Evolutionary conservation across 768 basidiomycete species (phyloP), one percentile per base, ranked within the genome.

Genomic region (Psilocybe sp.): DNA sequence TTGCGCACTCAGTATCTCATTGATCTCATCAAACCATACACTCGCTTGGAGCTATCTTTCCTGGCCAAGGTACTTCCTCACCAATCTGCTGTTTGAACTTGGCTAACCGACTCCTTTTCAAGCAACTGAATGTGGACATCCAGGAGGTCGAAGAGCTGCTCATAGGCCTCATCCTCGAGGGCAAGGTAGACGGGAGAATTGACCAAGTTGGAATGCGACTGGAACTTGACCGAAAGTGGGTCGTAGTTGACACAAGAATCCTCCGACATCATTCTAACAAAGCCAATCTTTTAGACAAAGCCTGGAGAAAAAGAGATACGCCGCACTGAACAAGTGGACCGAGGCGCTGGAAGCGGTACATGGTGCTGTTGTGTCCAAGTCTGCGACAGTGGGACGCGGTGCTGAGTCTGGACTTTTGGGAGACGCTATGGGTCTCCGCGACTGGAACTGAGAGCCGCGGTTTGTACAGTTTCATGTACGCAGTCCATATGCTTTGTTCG

Each of bases 1-100:
- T 71, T 99, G 50, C 81, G 97, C 6, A 98, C 97, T 0, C 93
- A 96, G 61, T 99, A 98, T 64, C 81, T 99, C 58, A 93, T 98
- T 58, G 97, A 98, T 63, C 82, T 98, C 52, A 97, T 98, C 75
- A 96, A 95, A 66, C 95, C 97, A 7, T 99, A 99, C 71, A 95
- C 92, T 1, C 80, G 96, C 31, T 78, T 99, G 28, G 96, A 98
- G 66, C 77, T 98, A 37, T 81, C 87, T 15, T 97, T 95, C 78
- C 81, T 99, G 5, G 94, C 92, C 32, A 92, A 90, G 77, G 95
- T 89, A 54, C 43, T 73, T 40, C 33, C 14, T 60, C 10, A 7
- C 41, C 3, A 13, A 18, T 2, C 40, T 44, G 14, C 9, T 37
- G 36, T 14, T 13, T 19, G 18, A 12, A 15, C 39, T 20, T 13